Base-by-base conservation (phyloP, 352 stramenopile species). In the Peronospora tabacina region DNA sequence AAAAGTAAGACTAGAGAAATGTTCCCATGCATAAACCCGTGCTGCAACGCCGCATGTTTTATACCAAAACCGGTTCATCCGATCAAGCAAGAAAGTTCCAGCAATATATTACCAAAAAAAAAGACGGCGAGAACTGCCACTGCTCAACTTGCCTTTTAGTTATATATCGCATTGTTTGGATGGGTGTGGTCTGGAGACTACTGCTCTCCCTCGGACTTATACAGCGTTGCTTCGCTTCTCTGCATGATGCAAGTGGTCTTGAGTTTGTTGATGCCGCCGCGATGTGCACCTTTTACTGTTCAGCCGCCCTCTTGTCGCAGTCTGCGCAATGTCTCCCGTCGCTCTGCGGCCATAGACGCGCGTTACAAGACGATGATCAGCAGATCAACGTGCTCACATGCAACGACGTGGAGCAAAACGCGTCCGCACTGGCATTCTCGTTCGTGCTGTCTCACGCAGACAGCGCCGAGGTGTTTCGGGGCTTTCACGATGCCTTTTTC, bases 401-500 rank as follows among this genome's bases (percentile, higher is more conserved):
- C 26, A 60, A 65, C 30, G 40, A 52, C 2, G 63, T 72, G 28
- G 54, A 47, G 17, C 53, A 64, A 37, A 64, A 67, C 22, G 53
- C 61, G 49, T 61, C 68, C 17, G 39, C 63, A 29, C 41, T 63
- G 5, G 34, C 44, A 30, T 58, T 64, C 43, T 57, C 67, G 26
- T 47, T 81, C 44, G 65, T 64, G 37, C 79, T 85, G 22, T 53
- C 67, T 34, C 57, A 71, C 7, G 56, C 47, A 33, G 35, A 69
- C 12, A 63, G 57, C 2, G 56, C 52, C 1, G 66, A 69, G 26
- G 67, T 84, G 29, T 80, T 86, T 24, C 49, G 47, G 15, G 66
- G 61, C 24, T 85, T 87, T 46, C 62, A 84, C 44, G 60, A 70
- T 15, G 65, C 73, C 9, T 87, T 87, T 44, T 85, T 85, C 58